Conservation (phyloP, 306 rosid species). For the Gastrolobium villosum region DNA sequence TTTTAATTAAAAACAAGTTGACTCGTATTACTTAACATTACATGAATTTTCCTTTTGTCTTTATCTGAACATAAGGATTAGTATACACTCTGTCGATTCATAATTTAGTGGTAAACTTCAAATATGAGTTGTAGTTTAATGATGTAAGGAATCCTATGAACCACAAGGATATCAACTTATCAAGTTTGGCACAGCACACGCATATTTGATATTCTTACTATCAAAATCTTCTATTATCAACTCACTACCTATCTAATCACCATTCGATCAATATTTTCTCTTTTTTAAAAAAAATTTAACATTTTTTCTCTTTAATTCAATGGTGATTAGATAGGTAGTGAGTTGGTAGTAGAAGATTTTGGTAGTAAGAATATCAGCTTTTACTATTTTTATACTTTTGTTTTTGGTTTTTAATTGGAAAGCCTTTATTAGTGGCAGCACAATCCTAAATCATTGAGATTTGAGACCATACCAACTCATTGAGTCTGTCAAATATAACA, state of each 20-base stretch:
- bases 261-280: too few species aligned
- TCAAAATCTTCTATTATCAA: too few species aligned
- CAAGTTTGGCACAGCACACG: neutral
- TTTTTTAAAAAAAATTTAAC: too few species aligned
- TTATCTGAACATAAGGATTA: neutral
- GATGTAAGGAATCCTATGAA: slow-evolving; percentile 30
- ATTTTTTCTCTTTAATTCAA: too few species aligned
- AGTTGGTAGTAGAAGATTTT: too few species aligned
- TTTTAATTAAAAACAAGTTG: neutral
- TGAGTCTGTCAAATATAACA: slow-evolving; percentile 59
- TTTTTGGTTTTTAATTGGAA: too few species aligned
- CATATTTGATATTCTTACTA: too few species aligned
- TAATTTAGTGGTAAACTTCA: neutral
- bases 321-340: too few species aligned
- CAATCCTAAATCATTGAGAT: too few species aligned
- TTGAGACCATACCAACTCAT: slow-evolving; percentile 57
- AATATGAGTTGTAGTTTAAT: neutral
- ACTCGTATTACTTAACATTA: neutral
- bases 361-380: too few species aligned
- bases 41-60: neutral
- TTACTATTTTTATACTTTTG: slow-evolving; percentile 5
- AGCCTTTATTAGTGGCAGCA: too few species aligned
- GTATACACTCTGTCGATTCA: neutral
- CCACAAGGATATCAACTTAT: neutral
- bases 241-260: too few species aligned